Evolutionary conservation across 768 basidiomycete species (phyloP), one percentile per base, ranked within the genome.

Genomic region (Tephrocybe sp.): DNA sequence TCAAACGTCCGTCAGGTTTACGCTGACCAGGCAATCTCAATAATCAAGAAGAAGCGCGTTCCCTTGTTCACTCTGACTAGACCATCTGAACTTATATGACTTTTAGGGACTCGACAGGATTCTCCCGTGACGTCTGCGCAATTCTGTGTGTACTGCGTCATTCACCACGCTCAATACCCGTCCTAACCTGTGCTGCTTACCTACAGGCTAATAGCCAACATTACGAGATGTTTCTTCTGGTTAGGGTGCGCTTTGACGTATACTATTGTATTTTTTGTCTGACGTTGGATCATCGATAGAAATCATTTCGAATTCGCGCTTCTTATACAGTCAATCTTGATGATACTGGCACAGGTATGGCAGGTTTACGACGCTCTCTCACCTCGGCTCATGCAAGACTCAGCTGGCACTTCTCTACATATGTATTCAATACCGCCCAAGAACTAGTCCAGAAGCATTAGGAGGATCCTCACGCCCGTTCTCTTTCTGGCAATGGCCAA

Each of bases 181-280:
- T 10, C n/a, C 26, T 54, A 7, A 4, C 14, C 23, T 25, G 47
- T 24, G 36, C 21, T 30, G 28, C 28, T 30, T 30, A 30, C 28
- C 46, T 37, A 21, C 56, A 90, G 89, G 58, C 73, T 92, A 26
- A 75, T 89, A 53, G 89, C 90, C 44, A 93, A 93, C 67, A 90
- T 93, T 47, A 86, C 87, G 21, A 78, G 91, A 62, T 93, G 91
- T 67, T 93, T 92, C 75, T 93, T 93, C 70, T 93, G 91, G 91
- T 70, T 93, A 30, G 91, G 91, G 76, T 78, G 56, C 24, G 69
- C 56, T 41, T 39, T 24, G 11, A 42, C 24, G 15, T 41, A 3
- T 17, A 23, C 21, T 32, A n/a, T 17, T n/a, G 14, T 11, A 7
- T 24, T 14, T 20, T 23, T 14, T 42, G 4, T 26, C 15, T 33